Base-by-base conservation (phyloP, 306 rosid species). In the Cicer chorassanicum region DNA sequence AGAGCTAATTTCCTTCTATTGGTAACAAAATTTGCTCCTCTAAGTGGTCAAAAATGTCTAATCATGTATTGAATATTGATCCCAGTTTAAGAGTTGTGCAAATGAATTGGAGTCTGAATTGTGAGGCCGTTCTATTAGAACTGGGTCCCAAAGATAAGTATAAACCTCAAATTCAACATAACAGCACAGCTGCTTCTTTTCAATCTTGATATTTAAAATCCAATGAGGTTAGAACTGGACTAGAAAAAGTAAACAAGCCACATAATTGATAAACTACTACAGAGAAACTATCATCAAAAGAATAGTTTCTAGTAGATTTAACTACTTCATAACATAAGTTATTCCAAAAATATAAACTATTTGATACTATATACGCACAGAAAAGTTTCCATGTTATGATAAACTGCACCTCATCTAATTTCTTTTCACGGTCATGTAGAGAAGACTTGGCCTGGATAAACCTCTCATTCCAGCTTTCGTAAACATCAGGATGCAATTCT, bases 381-480 rank as follows among this genome's bases (percentile, higher is more conserved):
- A 49, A 45, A 69, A 36, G 78, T 79, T 36, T 48, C 59, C 19
- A 55, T 6, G 38, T 39, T 41, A 49, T 7, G 60, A 76, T 65
- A 66, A 59, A 80, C 74, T 40, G 73, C 83, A 92, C 98, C 98
- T 91, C 97, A 15, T 94, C 97, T 86, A 91, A 86, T 84, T 94
- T 94, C 90, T 88, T 91, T 81, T 94, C 98, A 72, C 98, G 98
- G 65, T 94, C 96, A 77, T 83, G 89, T 48, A 94, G 82, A 78
- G 95, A 81, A 74, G 98, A 94, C 84, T 94, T 94, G 63, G 97
- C 98, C 82, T 90, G 95, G 81, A 94, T 85, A 75, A 87, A 94
- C 84, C 87, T 90, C 83, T 91, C 98, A 66, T 94, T 94, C 97
- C 98, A 91, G 80, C 88, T 90, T 86, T 94, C 98, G 79, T 91